phyloP scores from a whole-genome alignment of 116 monocot genomes.

The Trichopus zeylanicus region DNA sequence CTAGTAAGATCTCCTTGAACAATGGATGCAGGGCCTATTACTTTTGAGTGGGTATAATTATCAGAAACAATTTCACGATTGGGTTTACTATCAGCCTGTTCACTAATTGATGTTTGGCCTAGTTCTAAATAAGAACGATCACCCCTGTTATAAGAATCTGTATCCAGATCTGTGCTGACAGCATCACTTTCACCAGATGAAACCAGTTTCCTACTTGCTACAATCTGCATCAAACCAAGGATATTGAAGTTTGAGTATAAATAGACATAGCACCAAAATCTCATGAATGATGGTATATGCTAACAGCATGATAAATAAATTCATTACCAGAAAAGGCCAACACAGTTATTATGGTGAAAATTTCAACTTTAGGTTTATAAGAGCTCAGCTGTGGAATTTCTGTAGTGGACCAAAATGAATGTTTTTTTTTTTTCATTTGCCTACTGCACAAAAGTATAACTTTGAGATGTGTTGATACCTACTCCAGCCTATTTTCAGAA shows the following conservation, averaged over 20 bases:
- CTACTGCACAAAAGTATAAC: too few species aligned
- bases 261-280: background rate
- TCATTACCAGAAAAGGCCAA: too few species aligned
- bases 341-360: too few species aligned
- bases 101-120: constrained; percentile 6
- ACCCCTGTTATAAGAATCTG: constrained; percentile 9
- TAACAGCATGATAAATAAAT: background rate
- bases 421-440: too few species aligned
- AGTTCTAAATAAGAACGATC: constrained; percentile 7
- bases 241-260: too few species aligned
- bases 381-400: too few species aligned
- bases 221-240: constrained; percentile 42
- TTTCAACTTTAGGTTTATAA: too few species aligned
- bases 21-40: constrained; percentile 5
- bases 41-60: constrained; percentile 4
- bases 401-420: too few species aligned
- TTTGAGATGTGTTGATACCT: too few species aligned
- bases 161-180: constrained; percentile 13
- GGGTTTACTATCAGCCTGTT: constrained; percentile 4
- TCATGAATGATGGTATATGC: background rate
- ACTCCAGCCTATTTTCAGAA: too few species aligned
- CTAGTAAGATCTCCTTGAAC: constrained; percentile 10
- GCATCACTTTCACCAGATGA: constrained; percentile 28
- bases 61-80: constrained; percentile 8
- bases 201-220: constrained; percentile 42